Base-by-base conservation (phyloP, 768 basidiomycete species). In the Lactifluus subvellereus region DNA sequence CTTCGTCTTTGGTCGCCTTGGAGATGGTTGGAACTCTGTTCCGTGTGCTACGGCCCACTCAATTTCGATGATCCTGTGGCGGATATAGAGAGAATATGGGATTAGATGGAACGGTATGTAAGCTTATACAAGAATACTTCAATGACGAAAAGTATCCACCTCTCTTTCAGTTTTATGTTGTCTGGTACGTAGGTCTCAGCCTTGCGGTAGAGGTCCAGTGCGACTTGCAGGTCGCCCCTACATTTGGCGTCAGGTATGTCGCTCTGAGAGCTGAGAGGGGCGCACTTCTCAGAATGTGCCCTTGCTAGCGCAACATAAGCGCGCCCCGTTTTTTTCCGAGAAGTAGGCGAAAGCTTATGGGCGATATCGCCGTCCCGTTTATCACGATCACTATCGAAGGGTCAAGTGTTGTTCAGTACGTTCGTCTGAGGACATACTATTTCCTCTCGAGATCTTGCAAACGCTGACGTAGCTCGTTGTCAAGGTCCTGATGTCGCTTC, bases 291-390 rank as follows among this genome's bases (percentile, higher is more conserved):
- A 2, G 89, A 89, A 73, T 88, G 84, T 20, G 87, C 82, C 20
- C 91, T 82, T 14, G 91, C 91, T 30, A 91, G 82, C 27, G 88
- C 84, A n/a, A 92, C 88, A 69, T 91, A 91, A 1, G 90, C 89
- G 18, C 88, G 79, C 2, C 90, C 91, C 0, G 87, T 87, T 75
- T 88, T 89, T 80, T 91, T 91, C 73, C 83, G 84, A 11, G 88
- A 88, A 22, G 82, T 79, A 1, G 88, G 88, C 6, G 87, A 89
- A 55, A 90, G 74, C 6, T 80, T 81, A 67, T 84, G 82, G 7
- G 82, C 84, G 18, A 85, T 77, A 55, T 84, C 81, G 4, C 78
- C 72, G 57, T 88, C 87, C 71, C 84, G 82, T 67, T 77, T 82
- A 6, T 82, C 81, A 60, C 80, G 79, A 69, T 88, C 86, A 67